Base-by-base conservation (phyloP, 192 early-diverging fungal genomes). In the Martensiomyces pterosporus region DNA sequence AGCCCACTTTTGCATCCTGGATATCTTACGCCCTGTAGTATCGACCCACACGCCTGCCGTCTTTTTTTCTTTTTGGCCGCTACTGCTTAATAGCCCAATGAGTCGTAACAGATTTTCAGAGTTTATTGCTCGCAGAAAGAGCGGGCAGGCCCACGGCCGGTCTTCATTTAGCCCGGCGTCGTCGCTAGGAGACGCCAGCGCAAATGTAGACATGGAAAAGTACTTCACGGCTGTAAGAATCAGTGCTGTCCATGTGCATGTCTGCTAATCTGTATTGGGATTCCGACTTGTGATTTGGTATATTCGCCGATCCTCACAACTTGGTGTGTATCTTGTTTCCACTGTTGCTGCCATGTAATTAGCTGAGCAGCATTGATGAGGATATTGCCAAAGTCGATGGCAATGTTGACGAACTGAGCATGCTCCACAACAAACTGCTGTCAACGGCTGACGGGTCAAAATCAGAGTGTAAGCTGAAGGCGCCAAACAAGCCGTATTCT, bases 361-460 rank as follows among this genome's bases (percentile, higher is more conserved):
- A 68, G 66, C 40, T 68, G 10, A 53, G 57, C 18, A 63, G 58
- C 6, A 65, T 73, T 14, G 69, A 65, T 21, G 33, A 50, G 25
- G 69, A 73, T 29, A 61, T 73, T 42, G 57, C 41, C 16, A 24
- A 19, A 1, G 52, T 58, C 3, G 57, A 49, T 46, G 49, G 43
- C 14, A 45, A 44, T 27, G 63, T 73, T 9, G 62, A 73, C 25
- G 63, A 61, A 18, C 21, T 73, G 23, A 52, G 63, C 14, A 58
- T 43, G 4, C 39, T 73, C 7, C 69, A 73, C 40, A 58, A 59
- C 9, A 47, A 36, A 1, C 63, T 73, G 23, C 54, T 73, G 9
- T 66, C 62, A 6, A 66, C 62, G 0, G 57, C 69, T 2, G 69
- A 73, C 39, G 69, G 69, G 3, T 51, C 58, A 35, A 60, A 60